Conservation (phyloP, 2,329 filamentous ascomycete genomes). For the Penicillium sclerotigenum region DNA sequence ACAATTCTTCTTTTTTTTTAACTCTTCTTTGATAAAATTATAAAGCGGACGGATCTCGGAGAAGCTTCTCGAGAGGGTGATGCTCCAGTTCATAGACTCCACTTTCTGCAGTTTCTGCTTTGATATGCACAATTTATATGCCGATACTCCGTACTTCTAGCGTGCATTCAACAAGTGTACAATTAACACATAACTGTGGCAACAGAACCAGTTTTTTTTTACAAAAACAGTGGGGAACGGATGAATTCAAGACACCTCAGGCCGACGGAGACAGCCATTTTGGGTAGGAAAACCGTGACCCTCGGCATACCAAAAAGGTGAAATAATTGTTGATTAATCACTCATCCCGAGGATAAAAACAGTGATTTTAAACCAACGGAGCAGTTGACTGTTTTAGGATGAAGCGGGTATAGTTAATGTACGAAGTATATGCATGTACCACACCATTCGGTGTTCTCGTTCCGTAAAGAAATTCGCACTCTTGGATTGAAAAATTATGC, state of each 20-base stretch:
- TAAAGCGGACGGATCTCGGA: slow-evolving; percentile 22
- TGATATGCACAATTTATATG: not conserved
- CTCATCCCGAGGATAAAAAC: not conserved
- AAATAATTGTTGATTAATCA: not conserved
- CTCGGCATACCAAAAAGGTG: not conserved
- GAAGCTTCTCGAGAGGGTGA: slow-evolving; percentile 29
- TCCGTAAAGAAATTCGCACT: not conserved
- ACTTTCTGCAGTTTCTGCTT: slow-evolving; percentile 9
- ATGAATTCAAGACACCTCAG: slow-evolving; percentile 15
- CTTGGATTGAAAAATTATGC: not conserved
- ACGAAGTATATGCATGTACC: not conserved
- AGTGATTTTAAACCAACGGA: slow-evolving; percentile 26
- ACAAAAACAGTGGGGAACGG: slow-evolving; percentile 19
- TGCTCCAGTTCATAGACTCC: slow-evolving; percentile 13
- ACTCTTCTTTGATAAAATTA: slow-evolving; percentile 16
- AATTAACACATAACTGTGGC: slow-evolving; percentile 1
- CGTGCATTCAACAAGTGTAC: not conserved
- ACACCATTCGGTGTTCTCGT: not conserved
- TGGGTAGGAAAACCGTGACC: slow-evolving; percentile 27
- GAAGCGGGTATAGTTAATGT: not conserved
- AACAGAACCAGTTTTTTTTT: slow-evolving; percentile 1
- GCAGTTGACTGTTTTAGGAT: slow-evolving; percentile 11
- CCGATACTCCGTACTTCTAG: not conserved
- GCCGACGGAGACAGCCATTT: slow-evolving; percentile 24
- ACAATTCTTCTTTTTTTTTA: not conserved